These are phyloP conservation scores for Mimosa bimucronata DNA, from an alignment of 306 rosid species.

Conservation along the genomic window DNA sequence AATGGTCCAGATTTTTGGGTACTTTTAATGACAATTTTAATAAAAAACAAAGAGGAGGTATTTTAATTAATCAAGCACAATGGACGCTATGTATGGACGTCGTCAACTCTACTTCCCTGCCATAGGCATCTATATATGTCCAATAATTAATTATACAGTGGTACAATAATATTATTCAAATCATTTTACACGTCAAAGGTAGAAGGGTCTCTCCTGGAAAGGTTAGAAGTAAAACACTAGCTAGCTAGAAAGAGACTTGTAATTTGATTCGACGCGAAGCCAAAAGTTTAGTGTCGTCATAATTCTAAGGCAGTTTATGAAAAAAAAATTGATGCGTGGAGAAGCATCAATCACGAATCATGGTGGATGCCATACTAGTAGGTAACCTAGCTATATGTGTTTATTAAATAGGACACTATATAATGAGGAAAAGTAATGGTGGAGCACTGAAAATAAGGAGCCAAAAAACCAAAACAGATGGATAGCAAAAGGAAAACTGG, in stretches of 20 bases:
- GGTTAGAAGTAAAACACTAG: neutral
- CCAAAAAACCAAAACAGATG: neutral
- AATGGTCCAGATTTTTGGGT: slow-evolving; percentile 16
- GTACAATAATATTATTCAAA: neutral
- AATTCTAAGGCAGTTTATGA: no score
- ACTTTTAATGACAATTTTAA: slow-evolving; percentile 31
- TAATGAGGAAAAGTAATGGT: neutral
- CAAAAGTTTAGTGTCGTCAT: neutral
- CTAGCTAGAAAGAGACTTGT: neutral
- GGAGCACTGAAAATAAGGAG: neutral
- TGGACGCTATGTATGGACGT: slow-evolving; percentile 10
- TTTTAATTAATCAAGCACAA: slow-evolving; percentile 20
- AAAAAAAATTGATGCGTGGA: neutral
- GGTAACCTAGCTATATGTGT: neutral
- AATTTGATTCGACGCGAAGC: neutral
- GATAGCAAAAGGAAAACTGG: slow-evolving; percentile 8
- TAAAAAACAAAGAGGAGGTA: neutral
- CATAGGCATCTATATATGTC: neutral
- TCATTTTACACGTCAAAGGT: neutral
- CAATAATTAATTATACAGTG: neutral
- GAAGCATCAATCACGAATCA: neutral
- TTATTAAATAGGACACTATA: neutral
- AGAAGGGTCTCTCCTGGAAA: neutral
- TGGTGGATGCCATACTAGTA: neutral
- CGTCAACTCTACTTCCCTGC: neutral